Evolutionary conservation across 2,329 filamentous ascomycete genomes (phyloP).

Genomic region (Apiospora aurea): DNA sequence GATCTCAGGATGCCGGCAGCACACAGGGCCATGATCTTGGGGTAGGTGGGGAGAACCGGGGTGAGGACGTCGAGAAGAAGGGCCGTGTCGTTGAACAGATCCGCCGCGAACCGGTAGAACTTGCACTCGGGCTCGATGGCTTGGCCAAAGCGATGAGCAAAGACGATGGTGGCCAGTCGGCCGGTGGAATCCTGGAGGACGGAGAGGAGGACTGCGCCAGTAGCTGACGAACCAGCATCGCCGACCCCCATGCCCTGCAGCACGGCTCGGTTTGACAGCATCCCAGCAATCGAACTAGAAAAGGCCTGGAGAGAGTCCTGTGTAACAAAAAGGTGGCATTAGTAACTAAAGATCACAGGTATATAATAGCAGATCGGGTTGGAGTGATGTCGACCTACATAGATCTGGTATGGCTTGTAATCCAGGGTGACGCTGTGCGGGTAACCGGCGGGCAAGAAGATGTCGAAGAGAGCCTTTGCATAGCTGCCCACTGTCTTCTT

Average conservation of each 20-base stretch:
- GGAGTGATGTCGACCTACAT: constrained; percentile 37
- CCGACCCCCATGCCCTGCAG: constrained; percentile 84
- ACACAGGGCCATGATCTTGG: constrained; percentile 59
- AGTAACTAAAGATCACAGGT: background rate
- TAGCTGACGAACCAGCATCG: constrained; percentile 79
- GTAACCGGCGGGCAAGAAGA: constrained; percentile 88
- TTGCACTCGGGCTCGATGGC: constrained; percentile 91
- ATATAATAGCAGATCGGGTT: background rate
- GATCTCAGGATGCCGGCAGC: constrained; percentile 59
- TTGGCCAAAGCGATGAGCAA: constrained; percentile 82
- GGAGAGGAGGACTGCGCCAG: constrained; percentile 80
- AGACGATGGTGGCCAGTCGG: constrained; percentile 83
- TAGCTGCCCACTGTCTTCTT: constrained; percentile 34
- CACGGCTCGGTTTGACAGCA: constrained; percentile 83
- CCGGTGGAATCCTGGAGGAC: constrained; percentile 84
- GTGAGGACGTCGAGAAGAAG: constrained; percentile 87
- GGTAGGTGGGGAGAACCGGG: constrained; percentile 68
- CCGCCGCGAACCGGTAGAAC: constrained; percentile 84
- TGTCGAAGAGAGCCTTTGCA: constrained; percentile 60
- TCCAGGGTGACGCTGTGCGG: constrained; percentile 86
- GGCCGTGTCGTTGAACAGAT: constrained; percentile 86
- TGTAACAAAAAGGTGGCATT: background rate
- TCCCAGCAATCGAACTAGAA: constrained; percentile 79
- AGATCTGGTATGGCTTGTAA: constrained; percentile 76
- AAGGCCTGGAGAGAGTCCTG: constrained; percentile 83